Base-by-base conservation (phyloP, 1,284 basidiomycete genomes). In the Xerocomus nothofagi region DNA sequence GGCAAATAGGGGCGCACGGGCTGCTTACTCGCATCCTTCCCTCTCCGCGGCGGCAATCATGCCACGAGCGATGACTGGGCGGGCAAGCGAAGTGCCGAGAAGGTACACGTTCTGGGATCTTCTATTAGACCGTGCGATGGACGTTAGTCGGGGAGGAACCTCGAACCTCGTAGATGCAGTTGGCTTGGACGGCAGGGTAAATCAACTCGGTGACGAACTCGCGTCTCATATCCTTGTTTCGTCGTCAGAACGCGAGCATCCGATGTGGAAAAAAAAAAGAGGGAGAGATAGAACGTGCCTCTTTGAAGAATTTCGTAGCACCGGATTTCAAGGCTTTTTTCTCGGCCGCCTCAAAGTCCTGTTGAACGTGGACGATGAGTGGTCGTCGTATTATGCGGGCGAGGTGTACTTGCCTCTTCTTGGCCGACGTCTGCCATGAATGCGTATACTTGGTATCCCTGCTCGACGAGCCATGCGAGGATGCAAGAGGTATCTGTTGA, bases 351-450 rank as follows among this genome's bases (percentile, higher is more conserved):
- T 82, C 91, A 67, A 97, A 99, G 73, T 99, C 95, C 90, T 94
- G 56, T 11, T 6, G 17, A 10, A 26, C 20, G 43, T 53, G 30
- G 36, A 27, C 2, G 7, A 1, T 8, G 6, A 5, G n/a, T 8
- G 11, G 21, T n/a, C n/a, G 9, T 11, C 26, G 24, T 20, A 26
- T 15, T n/a, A n/a, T n/a, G n/a, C n/a, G n/a, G n/a, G n/a, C n/a
- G 12, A 6, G 17, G 14, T 15, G 20, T 32, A 33, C 57, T 40
- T 51, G 86, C 91, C 80, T 99, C 96, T 73, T 98, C 94, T 72
- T 98, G 96, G 26, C 96, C 96, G 58, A 98, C 93, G 75, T 98
- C 93, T 44, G 95, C 95, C 94, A 99, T 97, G 82, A 96, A 99
- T 34, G 95, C 93, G 61, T 91, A 86, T 57, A 98, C 96, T 66